Base-by-base conservation (phyloP, 1,284 basidiomycete species). In the Malassezia slooffiae region DNA sequence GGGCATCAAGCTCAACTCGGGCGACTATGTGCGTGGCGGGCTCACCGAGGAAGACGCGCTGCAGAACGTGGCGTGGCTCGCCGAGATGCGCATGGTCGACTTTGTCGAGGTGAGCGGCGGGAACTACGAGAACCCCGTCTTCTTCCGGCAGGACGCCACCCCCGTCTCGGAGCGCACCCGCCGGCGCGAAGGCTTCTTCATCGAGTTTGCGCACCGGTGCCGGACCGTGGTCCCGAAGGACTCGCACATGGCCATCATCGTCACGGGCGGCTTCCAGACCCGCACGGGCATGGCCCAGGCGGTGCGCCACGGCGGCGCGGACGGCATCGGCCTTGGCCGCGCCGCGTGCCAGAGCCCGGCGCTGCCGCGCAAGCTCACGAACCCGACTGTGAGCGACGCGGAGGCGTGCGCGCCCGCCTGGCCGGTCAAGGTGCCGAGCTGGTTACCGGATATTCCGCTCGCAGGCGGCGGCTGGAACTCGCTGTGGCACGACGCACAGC, bases 91-190 rank as follows among this genome's bases (percentile, higher is more conserved):
- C 1, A 70, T 72, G 10, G 68, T 87, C 1, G 86, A 88, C 68
- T 84, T 86, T 65, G 80, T 90, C 39, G 84, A 89, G 70, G 78
- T 90, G 47, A 85, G 81, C 52, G 87, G 86, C 3, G 86, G 86
- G 2, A 81, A 83, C 61, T 90, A 90, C 58, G 83, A 88, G 64
- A 77, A 76, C 20, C 82, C 83, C 54, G 79, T 83, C 80, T 61
- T 36, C 74, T 41, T 24, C 8, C n/a, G n/a, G 12, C 33, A 34
- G 50, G 22, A 40, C 29, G 44, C 47, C 24, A 43, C 49, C 52
- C 35, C 39, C 31, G 32, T n/a, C 12, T 38, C 45, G 15, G 44
- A 45, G 5, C 40, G 58, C 12, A 57, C 55, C 7, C 54, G 52
- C n/a, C 37, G 77, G 74, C 34, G 73, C 76, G 63, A 72, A 74